Percentiles rank a stretch among this genome's conserved stretches.
Conservation (phyloP, 2,329 filamentous ascomycete species). For the Xylaria polymorpha region DNA sequence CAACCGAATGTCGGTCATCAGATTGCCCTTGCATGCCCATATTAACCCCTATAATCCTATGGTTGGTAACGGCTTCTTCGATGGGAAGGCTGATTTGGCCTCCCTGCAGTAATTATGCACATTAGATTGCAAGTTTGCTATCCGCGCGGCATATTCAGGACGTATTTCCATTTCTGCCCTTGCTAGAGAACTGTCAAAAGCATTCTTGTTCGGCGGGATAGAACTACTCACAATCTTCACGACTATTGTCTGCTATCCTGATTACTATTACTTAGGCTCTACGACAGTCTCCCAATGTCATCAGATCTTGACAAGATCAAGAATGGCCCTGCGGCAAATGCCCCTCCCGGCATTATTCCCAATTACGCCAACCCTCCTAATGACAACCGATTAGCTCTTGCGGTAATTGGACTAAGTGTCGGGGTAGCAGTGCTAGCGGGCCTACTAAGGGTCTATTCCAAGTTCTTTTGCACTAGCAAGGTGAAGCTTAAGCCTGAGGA, state of each 20-base stretch:
- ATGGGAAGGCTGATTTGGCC: neutral
- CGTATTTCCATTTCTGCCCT: neutral
- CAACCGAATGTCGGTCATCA: neutral
- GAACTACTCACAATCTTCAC: neutral
- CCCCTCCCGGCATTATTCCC: slow-evolving; percentile 16
- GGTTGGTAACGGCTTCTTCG: neutral
- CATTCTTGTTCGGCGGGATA: neutral
- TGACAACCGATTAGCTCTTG: slow-evolving; percentile 5
- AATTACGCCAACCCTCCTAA: slow-evolving; percentile 20
- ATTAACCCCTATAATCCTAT: neutral
- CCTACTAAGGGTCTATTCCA: slow-evolving; percentile 21
- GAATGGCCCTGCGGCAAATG: slow-evolving; percentile 12
- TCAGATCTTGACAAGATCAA: neutral
- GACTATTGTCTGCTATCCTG: neutral
- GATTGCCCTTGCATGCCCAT: neutral
- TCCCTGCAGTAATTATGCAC: neutral
- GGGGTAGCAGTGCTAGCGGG: neutral
- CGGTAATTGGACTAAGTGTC: neutral
- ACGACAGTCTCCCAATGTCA: neutral
- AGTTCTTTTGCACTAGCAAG: slow-evolving; percentile 7
- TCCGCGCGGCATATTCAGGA: neutral
- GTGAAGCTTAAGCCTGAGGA: slow-evolving; percentile 15
- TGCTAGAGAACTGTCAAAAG: too few relatives aligned
- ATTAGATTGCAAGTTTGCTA: neutral
- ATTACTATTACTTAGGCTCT: neutral